Base-by-base conservation (phyloP, 345 rosid species). In the Firmiana major region DNA sequence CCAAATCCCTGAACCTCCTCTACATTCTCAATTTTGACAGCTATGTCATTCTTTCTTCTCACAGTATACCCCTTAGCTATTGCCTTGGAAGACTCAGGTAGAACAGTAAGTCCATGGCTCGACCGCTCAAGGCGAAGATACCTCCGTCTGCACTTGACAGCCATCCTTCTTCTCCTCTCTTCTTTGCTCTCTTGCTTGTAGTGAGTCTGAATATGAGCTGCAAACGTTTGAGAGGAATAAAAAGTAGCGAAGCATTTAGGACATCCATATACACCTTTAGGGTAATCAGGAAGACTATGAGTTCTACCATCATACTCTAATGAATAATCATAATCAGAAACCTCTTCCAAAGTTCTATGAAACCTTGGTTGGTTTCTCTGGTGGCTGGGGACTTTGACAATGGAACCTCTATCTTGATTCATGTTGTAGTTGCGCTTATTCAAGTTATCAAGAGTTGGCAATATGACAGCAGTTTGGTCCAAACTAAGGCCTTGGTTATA, bases 201-300 rank as follows among this genome's bases (percentile, higher is more conserved):
- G 24, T 81, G 81, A 17, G 24, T 38, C 9, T 11, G 4, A 45
- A 81, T 19, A 40, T 81, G 88, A n/a, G 79, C 76, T 6, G 84
- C 84, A 66, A 83, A 81, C 1, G 3, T 28, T n/a, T 81, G 81
- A 0, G 86, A 79, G 0, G 24, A 54, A 7, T 16, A 6, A 28
- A 76, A 77, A 66, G 45, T 72, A 5, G 2, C 28, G 0, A 24
- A 34, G 77, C 86, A 77, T 66, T 7, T 77, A 11, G 86, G 84
- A 77, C 85, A 83, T 10, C 62, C 59, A 75, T 81, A 75, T 0
- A 83, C 81, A 4, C 86, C 83, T 22, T 78, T 1, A 63, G 81
- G 80, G 31, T 42, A 48, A 45, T 51, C 62, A 48, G 67, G 75
- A 28, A 79, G 84, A 65, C 84, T 81, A 42, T 66, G 80, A 53